Percentiles rank a stretch among this genome's conserved stretches.
These are phyloP conservation scores for Musa troglodytarum DNA, from an alignment of 176 grass and related monocot genomes.

Conservation along the genomic window DNA sequence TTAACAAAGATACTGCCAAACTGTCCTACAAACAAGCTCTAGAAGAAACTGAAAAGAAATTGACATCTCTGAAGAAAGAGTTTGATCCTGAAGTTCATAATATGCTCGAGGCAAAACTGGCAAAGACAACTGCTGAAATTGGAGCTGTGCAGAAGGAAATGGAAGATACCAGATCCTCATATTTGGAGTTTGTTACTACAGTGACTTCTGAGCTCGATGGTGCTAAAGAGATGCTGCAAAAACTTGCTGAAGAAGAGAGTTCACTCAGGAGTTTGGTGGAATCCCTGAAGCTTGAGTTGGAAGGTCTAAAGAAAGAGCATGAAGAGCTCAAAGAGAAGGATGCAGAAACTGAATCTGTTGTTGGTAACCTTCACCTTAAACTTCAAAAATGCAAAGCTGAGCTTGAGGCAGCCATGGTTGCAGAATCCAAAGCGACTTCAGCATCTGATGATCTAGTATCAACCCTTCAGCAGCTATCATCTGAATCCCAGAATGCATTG, in stretches of 20 bases:
- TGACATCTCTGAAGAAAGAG: conserved; percentile 57
- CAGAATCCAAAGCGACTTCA: conserved; percentile 59
- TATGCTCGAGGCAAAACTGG: conserved; percentile 53
- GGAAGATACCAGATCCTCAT: conserved; percentile 43
- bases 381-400: conserved; percentile 91
- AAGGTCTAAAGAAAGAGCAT: conserved; percentile 62
- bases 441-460: conserved; percentile 76
- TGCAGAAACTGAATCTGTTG: conserved; percentile 60
- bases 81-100: conserved; percentile 53
- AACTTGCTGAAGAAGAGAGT: conserved; percentile 62
- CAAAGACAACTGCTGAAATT: conserved; percentile 54
- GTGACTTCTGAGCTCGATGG: conserved; percentile 62
- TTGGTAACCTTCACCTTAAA: conserved; percentile 61
- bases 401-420: conserved; percentile 61
- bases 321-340: conserved; percentile 66
- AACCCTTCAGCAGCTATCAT: conserved; percentile 69
- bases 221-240: conserved; percentile 68
- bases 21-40: conserved; percentile 58
- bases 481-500: conserved; percentile 62
- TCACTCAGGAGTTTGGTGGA: conserved; percentile 51
- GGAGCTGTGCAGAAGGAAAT: conserved; percentile 57
- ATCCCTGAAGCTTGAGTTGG: conserved; percentile 63
- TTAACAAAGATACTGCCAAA: conserved; percentile 55
- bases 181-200: conserved; percentile 52
- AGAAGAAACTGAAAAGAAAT: conserved; percentile 60